Base-by-base conservation (phyloP, 1,284 basidiomycete genomes). In the Cryptococcus maquisensis region DNA sequence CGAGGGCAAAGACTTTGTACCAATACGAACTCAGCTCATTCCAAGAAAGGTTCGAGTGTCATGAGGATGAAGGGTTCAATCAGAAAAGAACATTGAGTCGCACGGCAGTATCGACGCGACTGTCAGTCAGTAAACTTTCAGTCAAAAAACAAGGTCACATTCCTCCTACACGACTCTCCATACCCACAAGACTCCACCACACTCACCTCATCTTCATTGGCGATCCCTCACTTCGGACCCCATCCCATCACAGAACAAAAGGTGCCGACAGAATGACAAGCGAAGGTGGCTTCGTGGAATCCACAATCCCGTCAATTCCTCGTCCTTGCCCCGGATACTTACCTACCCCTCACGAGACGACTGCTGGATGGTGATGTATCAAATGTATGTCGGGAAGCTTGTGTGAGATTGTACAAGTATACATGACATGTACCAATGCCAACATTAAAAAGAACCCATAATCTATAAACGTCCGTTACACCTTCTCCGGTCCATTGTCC, bases 221-320 rank as follows among this genome's bases (percentile, higher is more conserved):
- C n/a, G n/a, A n/a, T n/a, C n/a, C n/a, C n/a, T n/a, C n/a, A n/a
- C n/a, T 32, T 32, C 28, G 3, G 10, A 10, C 28, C 28, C 6
- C 39, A 21, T 15, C 39, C 21, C 39, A 40, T n/a, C n/a, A n/a
- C n/a, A n/a, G n/a, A 40, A 40, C 0, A 40, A 40, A 2, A 18
- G 7, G 9, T 10, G 16, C 16, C 9, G n/a, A 15, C 21, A 44
- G 18, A 26, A 44, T 18, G 83, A 45, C 42, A n/a, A 1, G 15
- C 40, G 40, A 15, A n/a, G 10, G 7, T n/a, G 51, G 28, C 36
- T 55, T 55, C 35, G 55, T 52, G 10, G 59, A 57, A 43, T 49
- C 55, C 24, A 60, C 55, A 15, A 49, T 59, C 18, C 57, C 57
- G 9, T 59, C 57, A n/a, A 28, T 59, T 46, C 57, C 57, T 16